Percentiles rank a stretch among this genome's conserved stretches.
Evolutionary conservation across 306 rosid species (phyloP).

Genomic region (Medicago lupulina): DNA sequence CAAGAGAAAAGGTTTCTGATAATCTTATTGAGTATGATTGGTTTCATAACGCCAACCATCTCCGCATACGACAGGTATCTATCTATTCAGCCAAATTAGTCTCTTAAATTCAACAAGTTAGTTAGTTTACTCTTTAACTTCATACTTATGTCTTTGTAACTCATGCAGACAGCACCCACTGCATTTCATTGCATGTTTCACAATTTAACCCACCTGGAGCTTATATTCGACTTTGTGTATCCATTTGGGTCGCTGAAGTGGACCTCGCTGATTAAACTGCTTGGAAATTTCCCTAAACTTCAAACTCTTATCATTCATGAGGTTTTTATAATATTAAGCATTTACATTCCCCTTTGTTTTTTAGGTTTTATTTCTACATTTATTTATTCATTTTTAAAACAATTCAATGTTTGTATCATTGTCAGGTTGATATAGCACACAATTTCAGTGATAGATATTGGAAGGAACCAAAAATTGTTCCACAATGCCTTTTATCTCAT

Average conservation of each 20-base stretch:
- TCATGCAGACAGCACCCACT: not conserved
- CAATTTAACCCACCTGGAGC: not conserved
- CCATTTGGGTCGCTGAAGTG: not conserved
- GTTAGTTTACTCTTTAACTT: no score
- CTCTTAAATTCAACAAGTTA: no score
- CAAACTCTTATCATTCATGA: conserved; percentile 2
- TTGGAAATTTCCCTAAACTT: not conserved
- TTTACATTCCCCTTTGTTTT: not conserved
- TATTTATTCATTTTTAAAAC: not conserved
- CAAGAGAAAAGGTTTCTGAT: not conserved
- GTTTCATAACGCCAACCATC: not conserved
- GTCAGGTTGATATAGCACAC: not conserved
- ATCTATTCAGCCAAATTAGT: no score
- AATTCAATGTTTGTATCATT: not conserved
- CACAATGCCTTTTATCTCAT: not conserved
- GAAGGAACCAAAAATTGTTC: not conserved
- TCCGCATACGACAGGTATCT: not conserved
- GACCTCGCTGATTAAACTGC: not conserved
- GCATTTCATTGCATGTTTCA: not conserved
- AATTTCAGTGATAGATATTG: no score
- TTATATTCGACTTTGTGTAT: not conserved
- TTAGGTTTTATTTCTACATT: not conserved
- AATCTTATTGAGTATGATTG: not conserved
- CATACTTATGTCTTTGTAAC: not conserved
- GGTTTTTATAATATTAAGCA: no score